Percentiles rank a stretch among this genome's conserved stretches.
phyloP scores from a whole-genome alignment of 2,329 filamentous ascomycete genomes.

The Clarireedia homoeocarpa region DNA sequence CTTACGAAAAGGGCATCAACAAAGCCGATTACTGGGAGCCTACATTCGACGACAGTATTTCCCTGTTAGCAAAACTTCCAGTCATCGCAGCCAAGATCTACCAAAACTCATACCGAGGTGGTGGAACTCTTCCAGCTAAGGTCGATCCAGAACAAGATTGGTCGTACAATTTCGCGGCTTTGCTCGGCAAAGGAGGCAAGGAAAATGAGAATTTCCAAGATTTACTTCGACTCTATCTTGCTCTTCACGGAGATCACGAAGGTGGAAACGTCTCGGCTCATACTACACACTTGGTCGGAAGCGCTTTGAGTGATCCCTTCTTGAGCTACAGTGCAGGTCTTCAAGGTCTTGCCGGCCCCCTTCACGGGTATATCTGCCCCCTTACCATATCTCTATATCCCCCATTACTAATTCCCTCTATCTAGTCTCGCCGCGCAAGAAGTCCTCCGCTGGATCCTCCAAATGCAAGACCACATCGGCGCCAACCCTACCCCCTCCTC shows the following conservation, averaged over 20 bases:
- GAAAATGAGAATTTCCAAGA: conserved; percentile 94
- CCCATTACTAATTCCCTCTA: conserved; percentile 2
- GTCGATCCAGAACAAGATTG: conserved; percentile 85
- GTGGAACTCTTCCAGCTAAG: conserved; percentile 66
- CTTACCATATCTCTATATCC: neutral
- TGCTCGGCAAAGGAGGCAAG: conserved; percentile 84
- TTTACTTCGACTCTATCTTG: conserved; percentile 85
- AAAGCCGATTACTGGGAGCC: conserved; percentile 99
- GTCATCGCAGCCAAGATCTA: conserved; percentile 97
- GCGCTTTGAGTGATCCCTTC: conserved; percentile 89
- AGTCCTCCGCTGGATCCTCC: conserved; percentile 90
- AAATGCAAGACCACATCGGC: conserved; percentile 89
- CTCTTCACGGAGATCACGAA: conserved; percentile 96
- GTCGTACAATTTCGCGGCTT: conserved; percentile 97
- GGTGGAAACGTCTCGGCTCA: conserved; percentile 97
- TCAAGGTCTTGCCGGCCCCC: conserved; percentile 87
- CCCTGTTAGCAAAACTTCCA: conserved; percentile 88
- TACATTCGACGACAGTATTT: conserved; percentile 92
- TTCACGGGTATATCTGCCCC: conserved; percentile 57
- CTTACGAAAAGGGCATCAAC: conserved; percentile 82
- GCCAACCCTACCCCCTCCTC: conserved; percentile 70
- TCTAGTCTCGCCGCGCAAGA: conserved; percentile 83
- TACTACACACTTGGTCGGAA: conserved; percentile 88
- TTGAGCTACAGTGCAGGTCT: conserved; percentile 93
- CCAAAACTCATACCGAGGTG: conserved; percentile 76